These are phyloP conservation scores for Lasiosphaeria hispida DNA, from an alignment of 495 filamentous ascomycete genomes.

Conservation along the genomic window DNA sequence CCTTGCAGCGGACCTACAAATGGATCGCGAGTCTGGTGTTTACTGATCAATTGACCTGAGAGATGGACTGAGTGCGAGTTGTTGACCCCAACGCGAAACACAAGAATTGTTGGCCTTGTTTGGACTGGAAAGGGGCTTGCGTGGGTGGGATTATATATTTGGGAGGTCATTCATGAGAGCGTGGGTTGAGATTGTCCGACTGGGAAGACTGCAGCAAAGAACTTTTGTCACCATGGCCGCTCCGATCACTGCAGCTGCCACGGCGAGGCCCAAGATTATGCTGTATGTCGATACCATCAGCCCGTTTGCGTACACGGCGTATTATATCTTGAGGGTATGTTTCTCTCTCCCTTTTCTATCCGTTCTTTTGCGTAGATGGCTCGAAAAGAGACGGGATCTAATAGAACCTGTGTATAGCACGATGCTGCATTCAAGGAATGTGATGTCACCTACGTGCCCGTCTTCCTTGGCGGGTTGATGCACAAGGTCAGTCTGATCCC, in stretches of 20 bases:
- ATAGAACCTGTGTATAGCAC: conserved; percentile 40
- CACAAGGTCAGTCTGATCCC: conserved; percentile 39
- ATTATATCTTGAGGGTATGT: conserved; percentile 58
- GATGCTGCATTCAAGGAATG: conserved; percentile 58
- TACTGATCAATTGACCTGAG: too few relatives aligned
- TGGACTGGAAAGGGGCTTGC: too few relatives aligned
- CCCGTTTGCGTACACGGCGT: conserved; percentile 70
- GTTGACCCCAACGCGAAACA: too few relatives aligned
- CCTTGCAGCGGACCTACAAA: too few relatives aligned
- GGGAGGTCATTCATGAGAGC: too few relatives aligned
- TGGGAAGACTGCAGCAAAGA: background rate
- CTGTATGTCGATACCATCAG: conserved; percentile 68
- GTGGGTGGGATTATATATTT: too few relatives aligned
- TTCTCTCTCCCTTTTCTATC: background rate
- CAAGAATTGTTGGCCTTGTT: too few relatives aligned
- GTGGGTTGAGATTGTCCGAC: background rate
- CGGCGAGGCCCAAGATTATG: conserved; percentile 58
- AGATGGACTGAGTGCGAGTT: too few relatives aligned
- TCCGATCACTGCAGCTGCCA: conserved; percentile 18
- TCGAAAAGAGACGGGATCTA: background rate
- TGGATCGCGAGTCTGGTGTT: too few relatives aligned
- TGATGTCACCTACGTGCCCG: conserved; percentile 63
- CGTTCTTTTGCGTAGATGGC: background rate
- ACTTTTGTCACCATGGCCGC: background rate
- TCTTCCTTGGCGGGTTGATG: conserved; percentile 70